These are phyloP conservation scores for Thamnidium elegans DNA, from an alignment of 192 early-diverging fungal species.

Conservation along the genomic window DNA sequence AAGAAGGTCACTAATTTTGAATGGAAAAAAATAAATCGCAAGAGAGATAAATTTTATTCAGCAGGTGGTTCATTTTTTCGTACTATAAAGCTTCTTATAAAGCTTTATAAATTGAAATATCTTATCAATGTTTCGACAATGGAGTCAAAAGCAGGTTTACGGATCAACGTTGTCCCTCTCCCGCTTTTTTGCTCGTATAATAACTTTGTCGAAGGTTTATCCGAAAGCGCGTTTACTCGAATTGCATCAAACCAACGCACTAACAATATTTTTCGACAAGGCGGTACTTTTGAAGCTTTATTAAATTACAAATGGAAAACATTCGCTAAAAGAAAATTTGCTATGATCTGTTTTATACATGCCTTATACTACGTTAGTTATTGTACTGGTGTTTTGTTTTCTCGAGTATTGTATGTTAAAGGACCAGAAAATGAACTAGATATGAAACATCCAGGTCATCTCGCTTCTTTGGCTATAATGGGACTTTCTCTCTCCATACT, in stretches of 20 bases:
- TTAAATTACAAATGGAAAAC: conserved; percentile 17
- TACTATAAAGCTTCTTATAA: too few relatives aligned
- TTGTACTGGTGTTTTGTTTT: conserved; percentile 3
- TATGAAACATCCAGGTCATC: background rate
- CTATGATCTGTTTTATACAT: conserved; percentile 1
- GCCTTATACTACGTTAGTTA: conserved; percentile 2
- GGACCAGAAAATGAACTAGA: background rate
- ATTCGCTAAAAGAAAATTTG: conserved; percentile 3
- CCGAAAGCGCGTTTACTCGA: background rate
- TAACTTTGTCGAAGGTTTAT: background rate
- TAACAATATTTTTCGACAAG: conserved; percentile 13
- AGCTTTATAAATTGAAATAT: too few relatives aligned
- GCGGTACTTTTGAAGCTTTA: conserved; percentile 8
- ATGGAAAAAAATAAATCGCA: too few relatives aligned
- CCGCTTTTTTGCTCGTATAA: background rate
- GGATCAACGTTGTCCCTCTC: background rate
- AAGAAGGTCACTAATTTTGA: too few relatives aligned
- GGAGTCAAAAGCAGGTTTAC: too few relatives aligned
- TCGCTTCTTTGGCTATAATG: background rate
- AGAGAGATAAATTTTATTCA: too few relatives aligned
- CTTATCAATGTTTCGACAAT: background rate
- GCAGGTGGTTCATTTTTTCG: too few relatives aligned
- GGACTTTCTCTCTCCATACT: background rate
- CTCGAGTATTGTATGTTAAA: background rate
- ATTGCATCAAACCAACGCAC: background rate